A percentile compares a stretch with the other conserved stretches of the same genome.
Evolutionary conservation across 192 early-diverging fungal genomes (phyloP).

Genomic region (Gamsiella multidivaricata): DNA sequence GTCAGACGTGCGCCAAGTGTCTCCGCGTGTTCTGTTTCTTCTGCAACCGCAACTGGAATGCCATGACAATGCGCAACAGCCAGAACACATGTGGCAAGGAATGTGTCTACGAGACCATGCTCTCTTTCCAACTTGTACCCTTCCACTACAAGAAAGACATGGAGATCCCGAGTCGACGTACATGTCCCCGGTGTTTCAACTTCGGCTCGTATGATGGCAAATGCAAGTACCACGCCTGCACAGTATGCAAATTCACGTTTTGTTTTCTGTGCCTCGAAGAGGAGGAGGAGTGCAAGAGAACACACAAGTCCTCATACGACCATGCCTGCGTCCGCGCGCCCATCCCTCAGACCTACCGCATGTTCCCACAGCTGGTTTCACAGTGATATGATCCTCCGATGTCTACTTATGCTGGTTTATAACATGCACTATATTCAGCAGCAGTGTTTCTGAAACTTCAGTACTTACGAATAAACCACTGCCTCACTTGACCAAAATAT

Average conservation of each 20-base stretch:
- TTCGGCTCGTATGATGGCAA: conserved; percentile 33
- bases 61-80: conserved; percentile 6
- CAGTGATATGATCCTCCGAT: too few species aligned
- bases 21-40: conserved; percentile 32
- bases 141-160: conserved; percentile 27
- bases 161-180: conserved; percentile 24
- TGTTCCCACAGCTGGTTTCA: conserved; percentile 28
- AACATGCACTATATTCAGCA: too few species aligned
- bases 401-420: too few species aligned
- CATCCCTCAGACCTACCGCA: conserved; percentile 8
- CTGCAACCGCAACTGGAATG: conserved; percentile 36
- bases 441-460: too few species aligned
- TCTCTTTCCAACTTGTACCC: conserved; percentile 17
- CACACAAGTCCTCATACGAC: conserved; percentile 15
- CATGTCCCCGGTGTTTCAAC: conserved; percentile 32
- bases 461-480: too few species aligned
- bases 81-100: conserved; percentile 27
- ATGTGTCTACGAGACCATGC: conserved; percentile 35
- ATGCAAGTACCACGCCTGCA: conserved; percentile 36
- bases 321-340: conserved; percentile 13
- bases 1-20: conserved; percentile 19
- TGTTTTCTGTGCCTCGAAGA: conserved; percentile 37
- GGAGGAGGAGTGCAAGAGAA: conserved; percentile 17
- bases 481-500: too few species aligned
- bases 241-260: conserved; percentile 21